Evolutionary conservation across 1,284 basidiomycete species (phyloP).

Genomic region (Coriolopsis trogii): DNA sequence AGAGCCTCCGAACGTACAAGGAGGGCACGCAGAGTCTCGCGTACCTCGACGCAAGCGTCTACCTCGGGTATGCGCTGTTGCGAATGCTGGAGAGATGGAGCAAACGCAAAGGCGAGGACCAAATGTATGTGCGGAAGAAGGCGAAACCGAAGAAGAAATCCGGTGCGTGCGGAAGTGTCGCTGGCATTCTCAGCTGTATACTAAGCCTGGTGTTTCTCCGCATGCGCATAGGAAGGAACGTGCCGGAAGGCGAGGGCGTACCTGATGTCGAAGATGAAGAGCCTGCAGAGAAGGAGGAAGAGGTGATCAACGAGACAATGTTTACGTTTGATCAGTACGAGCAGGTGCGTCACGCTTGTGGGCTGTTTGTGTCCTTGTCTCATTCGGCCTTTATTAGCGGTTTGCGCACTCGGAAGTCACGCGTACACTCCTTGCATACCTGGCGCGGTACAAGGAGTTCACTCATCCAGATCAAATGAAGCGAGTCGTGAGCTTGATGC

Average conservation of each 20-base stretch:
- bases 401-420: conserved; percentile 86
- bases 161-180: background rate
- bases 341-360: conserved; percentile 54
- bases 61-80: conserved; percentile 81
- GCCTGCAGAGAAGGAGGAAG: conserved; percentile 54
- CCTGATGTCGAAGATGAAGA: conserved; percentile 70
- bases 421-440: conserved; percentile 79
- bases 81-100: conserved; percentile 88
- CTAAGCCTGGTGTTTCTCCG: no score
- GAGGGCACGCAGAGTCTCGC: conserved; percentile 69
- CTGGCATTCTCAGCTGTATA: background rate
- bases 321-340: conserved; percentile 92
- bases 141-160: conserved; percentile 50
- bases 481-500: conserved; percentile 83
- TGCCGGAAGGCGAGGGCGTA: conserved; percentile 55
- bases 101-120: conserved; percentile 60
- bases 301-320: conserved; percentile 77
- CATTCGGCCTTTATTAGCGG: conserved; percentile 61
- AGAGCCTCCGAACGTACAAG: conserved; percentile 77
- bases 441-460: conserved; percentile 83
- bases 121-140: conserved; percentile 81
- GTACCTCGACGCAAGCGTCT: conserved; percentile 84
- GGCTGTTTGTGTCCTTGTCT: background rate
- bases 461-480: conserved; percentile 81
- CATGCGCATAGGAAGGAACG: conserved; percentile 41